A percentile compares a stretch with the other conserved stretches of the same genome.
Evolutionary conservation across 2,329 filamentous ascomycete species (phyloP).

Genomic region (Colletotrichum sansevieriae): DNA sequence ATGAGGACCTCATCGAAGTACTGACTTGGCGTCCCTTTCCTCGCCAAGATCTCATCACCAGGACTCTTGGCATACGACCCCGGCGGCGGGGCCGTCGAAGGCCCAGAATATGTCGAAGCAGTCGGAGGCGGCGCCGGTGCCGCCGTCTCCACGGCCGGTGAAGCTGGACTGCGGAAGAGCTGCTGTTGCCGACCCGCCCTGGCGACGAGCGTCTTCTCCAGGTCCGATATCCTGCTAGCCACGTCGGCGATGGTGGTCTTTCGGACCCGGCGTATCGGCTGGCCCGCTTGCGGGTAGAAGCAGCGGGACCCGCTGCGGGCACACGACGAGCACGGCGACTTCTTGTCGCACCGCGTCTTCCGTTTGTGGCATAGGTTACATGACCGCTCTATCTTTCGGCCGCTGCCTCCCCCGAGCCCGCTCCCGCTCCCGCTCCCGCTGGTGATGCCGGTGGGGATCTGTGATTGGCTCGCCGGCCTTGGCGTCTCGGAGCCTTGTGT

Average conservation of each 20-base stretch:
- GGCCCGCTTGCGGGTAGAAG: slow-evolving; percentile 47
- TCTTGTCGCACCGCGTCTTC: slow-evolving; percentile 51
- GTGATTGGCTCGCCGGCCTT: background rate
- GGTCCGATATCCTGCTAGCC: slow-evolving; percentile 51
- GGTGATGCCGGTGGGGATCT: background rate
- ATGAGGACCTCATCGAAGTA: slow-evolving; percentile 55
- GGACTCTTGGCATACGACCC: slow-evolving; percentile 2
- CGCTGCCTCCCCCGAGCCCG: slow-evolving; percentile 3
- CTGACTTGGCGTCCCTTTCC: slow-evolving; percentile 50
- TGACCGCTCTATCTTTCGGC: slow-evolving; percentile 45
- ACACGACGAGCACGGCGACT: slow-evolving; percentile 47
- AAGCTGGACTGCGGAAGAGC: background rate
- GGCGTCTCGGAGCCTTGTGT: slow-evolving; percentile 7
- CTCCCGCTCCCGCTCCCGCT: slow-evolving; percentile 3
- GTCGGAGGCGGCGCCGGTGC: background rate
- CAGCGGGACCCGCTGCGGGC: slow-evolving; percentile 46
- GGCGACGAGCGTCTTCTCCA: slow-evolving; percentile 49
- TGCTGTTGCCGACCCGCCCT: slow-evolving; percentile 8
- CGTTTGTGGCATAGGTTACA: slow-evolving; percentile 49
- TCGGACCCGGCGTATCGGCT: slow-evolving; percentile 44
- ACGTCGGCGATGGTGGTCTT: slow-evolving; percentile 50
- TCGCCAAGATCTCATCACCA: slow-evolving; percentile 47
- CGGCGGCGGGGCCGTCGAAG: background rate
- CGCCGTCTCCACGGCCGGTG: background rate
- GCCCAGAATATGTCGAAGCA: background rate